These are phyloP conservation scores for Solioccasus polychromus DNA, from an alignment of 768 basidiomycete species.

Conservation along the genomic window DNA sequence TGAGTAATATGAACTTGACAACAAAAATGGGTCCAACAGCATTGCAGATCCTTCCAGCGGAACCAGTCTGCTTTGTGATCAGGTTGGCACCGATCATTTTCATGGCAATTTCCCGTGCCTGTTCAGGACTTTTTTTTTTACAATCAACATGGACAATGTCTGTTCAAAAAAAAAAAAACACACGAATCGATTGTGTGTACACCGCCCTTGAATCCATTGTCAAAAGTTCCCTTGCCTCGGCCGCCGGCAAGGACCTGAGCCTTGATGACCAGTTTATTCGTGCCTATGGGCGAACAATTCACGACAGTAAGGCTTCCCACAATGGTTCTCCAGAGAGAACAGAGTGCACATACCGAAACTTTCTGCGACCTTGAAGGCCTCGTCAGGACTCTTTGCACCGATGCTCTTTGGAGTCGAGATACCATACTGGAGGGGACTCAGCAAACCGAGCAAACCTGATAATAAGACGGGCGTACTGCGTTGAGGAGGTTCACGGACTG, in stretches of 20 bases:
- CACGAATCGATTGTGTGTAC: slow-evolving; percentile 93
- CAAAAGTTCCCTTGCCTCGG: slow-evolving; percentile 95
- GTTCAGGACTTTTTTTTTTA: slow-evolving; percentile 68
- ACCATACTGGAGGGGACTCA: slow-evolving; percentile 68
- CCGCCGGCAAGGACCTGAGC: slow-evolving; percentile 99
- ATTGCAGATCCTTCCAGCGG: slow-evolving; percentile 89
- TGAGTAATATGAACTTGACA: slow-evolving; percentile 12
- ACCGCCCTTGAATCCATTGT: slow-evolving; percentile 95
- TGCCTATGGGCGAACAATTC: slow-evolving; percentile 42
- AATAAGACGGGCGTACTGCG: slow-evolving; percentile 52
- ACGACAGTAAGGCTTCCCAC: neutral
- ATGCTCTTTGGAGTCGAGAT: slow-evolving; percentile 93
- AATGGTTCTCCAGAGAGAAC: neutral
- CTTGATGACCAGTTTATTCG: slow-evolving; percentile 87
- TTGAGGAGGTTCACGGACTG: slow-evolving; percentile 95
- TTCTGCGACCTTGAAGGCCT: slow-evolving; percentile 87
- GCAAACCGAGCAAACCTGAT: neutral
- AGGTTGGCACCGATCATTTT: slow-evolving; percentile 95
- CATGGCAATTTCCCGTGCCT: slow-evolving; percentile 81
- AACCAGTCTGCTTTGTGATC: slow-evolving; percentile 99
- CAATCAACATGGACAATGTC: slow-evolving; percentile 7
- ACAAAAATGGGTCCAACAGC: slow-evolving; percentile 54
- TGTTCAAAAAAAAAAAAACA: slow-evolving; percentile 4
- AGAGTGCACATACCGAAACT: slow-evolving; percentile 63
- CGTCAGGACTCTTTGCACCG: slow-evolving; percentile 81